Conservation (phyloP, 306 rosid species). For the Bauhinia variegata region DNA sequence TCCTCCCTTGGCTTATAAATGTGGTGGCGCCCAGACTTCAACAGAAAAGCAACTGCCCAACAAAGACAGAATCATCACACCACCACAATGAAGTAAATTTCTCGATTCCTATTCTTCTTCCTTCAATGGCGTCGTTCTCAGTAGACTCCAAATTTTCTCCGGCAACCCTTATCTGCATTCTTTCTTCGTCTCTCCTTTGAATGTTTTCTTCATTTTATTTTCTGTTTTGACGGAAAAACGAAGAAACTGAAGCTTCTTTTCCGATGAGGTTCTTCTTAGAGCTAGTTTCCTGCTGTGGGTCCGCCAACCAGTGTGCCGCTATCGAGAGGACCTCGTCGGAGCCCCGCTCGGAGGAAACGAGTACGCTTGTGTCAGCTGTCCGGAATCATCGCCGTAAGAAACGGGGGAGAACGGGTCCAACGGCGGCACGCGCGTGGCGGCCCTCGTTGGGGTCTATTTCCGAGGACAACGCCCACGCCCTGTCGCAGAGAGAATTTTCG, state of each 20-base stretch:
- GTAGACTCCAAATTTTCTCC: not conserved
- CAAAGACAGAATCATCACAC: no score
- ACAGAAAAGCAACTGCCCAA: no score
- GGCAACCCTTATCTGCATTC: not conserved
- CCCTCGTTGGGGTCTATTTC: constrained; percentile 64
- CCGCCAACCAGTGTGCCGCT: not conserved
- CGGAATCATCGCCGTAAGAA: constrained; percentile 26
- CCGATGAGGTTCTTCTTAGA: constrained; percentile 53
- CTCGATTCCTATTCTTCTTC: not conserved
- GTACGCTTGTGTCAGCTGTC: constrained; percentile 29
- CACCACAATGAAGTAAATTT: not conserved
- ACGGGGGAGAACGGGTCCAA: constrained; percentile 18
- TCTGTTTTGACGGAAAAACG: not conserved
- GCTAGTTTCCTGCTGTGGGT: constrained; percentile 51
- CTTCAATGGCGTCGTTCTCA: not conserved
- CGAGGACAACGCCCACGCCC: constrained; percentile 43
- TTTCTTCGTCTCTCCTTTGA: no score
- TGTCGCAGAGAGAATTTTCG: constrained; percentile 1
- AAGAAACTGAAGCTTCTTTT: no score
- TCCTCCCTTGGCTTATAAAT: constrained; percentile 5
- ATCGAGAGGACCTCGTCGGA: not conserved
- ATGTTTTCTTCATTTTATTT: no score
- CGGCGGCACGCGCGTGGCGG: constrained; percentile 45
- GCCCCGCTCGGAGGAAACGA: constrained; percentile 28
- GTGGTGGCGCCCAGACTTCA: not conserved